Percentiles rank a stretch among this genome's conserved stretches.
These are phyloP conservation scores for Aspergillus terreus DNA, from an alignment of 2,329 filamentous ascomycete species.

Conservation along the genomic window DNA sequence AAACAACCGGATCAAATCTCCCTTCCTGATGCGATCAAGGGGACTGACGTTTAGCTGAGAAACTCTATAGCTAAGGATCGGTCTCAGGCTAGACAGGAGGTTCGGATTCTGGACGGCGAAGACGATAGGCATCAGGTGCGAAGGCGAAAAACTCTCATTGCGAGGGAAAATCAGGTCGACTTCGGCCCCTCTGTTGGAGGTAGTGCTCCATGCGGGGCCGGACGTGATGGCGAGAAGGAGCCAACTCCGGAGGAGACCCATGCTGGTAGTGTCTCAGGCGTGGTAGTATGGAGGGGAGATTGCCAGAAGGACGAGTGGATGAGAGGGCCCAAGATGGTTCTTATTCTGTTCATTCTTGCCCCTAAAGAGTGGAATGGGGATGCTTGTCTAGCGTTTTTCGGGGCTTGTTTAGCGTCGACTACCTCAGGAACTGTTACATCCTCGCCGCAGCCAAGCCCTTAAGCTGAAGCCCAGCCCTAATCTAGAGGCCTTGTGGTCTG, in stretches of 20 bases:
- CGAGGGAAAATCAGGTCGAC: constrained; percentile 10
- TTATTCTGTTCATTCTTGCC: not conserved
- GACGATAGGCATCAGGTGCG: constrained; percentile 9
- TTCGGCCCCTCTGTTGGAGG: not conserved
- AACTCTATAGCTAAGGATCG: not conserved
- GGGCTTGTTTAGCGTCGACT: not conserved
- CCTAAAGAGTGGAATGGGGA: not conserved
- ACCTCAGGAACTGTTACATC: not conserved
- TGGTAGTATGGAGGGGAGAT: not conserved
- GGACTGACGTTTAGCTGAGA: not conserved
- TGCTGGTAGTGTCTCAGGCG: not conserved
- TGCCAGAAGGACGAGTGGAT: too few species aligned
- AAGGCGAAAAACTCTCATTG: constrained; percentile 4
- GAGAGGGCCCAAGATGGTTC: not conserved
- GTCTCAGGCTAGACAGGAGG: constrained; percentile 1
- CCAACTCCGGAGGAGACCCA: not conserved
- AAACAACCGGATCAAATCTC: not conserved
- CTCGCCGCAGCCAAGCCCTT: constrained; percentile 1
- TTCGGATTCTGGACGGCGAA: constrained; percentile 11
- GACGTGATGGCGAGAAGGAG: not conserved
- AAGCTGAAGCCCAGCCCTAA: too few species aligned
- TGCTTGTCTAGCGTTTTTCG: not conserved
- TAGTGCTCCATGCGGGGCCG: not conserved
- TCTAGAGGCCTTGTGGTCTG: not conserved
- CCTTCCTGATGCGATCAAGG: not conserved